A percentile compares a stretch with the other conserved stretches of the same genome.
Conservation (phyloP, 495 filamentous ascomycete species). For the Rostrohypoxylon terebratum region DNA sequence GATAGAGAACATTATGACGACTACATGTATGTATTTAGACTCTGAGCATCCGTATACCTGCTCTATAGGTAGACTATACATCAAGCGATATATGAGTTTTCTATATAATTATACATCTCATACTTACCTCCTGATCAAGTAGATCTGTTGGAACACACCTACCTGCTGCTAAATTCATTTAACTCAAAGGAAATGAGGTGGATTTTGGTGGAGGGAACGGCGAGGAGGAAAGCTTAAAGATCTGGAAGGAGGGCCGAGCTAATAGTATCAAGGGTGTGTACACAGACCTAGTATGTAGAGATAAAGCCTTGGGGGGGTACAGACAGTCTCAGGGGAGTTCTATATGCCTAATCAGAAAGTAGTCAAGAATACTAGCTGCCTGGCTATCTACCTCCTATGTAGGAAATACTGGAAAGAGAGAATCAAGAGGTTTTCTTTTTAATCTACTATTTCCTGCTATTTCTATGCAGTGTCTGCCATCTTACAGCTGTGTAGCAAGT, state of each 20-base stretch:
- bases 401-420: too few relatives aligned
- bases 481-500: too few relatives aligned
- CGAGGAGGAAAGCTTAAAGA: not conserved
- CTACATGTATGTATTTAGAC: not conserved
- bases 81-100: not conserved
- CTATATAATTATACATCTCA: not conserved
- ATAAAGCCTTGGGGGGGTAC: not conserved
- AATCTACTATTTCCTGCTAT: too few relatives aligned
- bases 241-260: not conserved
- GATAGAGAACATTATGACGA: not conserved
- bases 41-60: not conserved
- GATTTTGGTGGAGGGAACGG: not conserved
- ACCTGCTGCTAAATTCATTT: not conserved
- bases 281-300: too few relatives aligned
- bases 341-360: too few relatives aligned
- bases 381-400: too few relatives aligned
- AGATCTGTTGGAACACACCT: not conserved
- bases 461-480: too few relatives aligned
- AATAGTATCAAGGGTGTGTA: too few relatives aligned
- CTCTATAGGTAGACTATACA: not conserved
- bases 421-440: too few relatives aligned
- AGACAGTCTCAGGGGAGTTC: not conserved
- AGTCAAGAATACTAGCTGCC: too few relatives aligned
- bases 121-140: not conserved
- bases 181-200: not conserved